These are phyloP conservation scores for Neurospora sp. DNA, from an alignment of 495 filamentous ascomycete species.

Conservation along the genomic window DNA sequence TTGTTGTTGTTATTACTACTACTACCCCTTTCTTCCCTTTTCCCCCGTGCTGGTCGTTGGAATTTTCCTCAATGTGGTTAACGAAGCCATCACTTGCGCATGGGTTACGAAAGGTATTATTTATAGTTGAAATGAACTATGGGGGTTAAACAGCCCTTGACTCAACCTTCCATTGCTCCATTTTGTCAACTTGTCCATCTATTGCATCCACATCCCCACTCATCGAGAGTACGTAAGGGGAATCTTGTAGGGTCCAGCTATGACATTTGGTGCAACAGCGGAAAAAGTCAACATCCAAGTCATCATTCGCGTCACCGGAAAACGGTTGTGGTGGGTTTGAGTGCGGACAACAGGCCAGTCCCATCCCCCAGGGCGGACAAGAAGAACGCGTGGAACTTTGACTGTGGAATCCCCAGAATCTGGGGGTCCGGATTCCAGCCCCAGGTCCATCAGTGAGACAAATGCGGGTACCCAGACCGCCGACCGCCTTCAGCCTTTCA, in stretches of 20 bases:
- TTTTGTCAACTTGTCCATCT: background rate
- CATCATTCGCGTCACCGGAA: background rate
- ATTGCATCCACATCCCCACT: background rate
- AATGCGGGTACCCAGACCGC: background rate
- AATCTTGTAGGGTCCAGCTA: background rate
- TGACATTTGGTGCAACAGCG: background rate
- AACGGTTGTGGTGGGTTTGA: background rate
- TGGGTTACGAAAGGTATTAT: constrained; percentile 19
- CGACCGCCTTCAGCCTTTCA: constrained; percentile 6
- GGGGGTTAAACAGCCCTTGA: background rate
- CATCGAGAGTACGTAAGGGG: background rate
- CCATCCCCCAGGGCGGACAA: background rate
- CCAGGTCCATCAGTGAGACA: background rate
- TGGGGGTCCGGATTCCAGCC: constrained; percentile 1
- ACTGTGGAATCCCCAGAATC: background rate
- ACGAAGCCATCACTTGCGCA: constrained; percentile 11
- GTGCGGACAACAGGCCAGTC: background rate
- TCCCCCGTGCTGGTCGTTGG: constrained; percentile 16
- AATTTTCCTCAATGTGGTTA: constrained; percentile 13
- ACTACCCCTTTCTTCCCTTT: constrained; percentile 20
- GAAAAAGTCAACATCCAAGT: background rate
- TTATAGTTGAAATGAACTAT: constrained; percentile 21
- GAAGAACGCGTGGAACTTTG: constrained; percentile 1
- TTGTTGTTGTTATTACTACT: constrained; percentile 1
- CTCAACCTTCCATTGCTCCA: background rate